These are phyloP conservation scores for Pseudodiploospora longispora DNA, from an alignment of 2,329 filamentous ascomycete species.

Conservation along the genomic window DNA sequence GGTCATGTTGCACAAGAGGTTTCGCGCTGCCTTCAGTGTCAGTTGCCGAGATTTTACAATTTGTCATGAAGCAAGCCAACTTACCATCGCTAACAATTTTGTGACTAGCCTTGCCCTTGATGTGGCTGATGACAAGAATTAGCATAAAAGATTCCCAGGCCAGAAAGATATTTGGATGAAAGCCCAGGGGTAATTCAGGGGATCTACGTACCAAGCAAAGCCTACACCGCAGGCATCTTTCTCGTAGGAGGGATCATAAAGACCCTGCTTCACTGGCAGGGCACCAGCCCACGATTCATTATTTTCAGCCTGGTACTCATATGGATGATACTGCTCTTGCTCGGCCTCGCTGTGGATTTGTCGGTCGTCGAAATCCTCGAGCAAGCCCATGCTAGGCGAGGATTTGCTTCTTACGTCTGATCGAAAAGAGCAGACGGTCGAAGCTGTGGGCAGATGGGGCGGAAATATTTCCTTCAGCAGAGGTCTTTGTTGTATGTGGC, in stretches of 20 bases:
- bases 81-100: constrained; percentile 98
- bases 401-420: constrained; percentile 15
- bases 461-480: background rate
- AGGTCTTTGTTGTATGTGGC: background rate
- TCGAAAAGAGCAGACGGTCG: constrained; percentile 1
- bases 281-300: constrained; percentile 86
- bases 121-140: constrained; percentile 55
- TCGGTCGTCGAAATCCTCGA: constrained; percentile 61
- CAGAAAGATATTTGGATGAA: too few relatives aligned
- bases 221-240: constrained; percentile 99
- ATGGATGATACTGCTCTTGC: constrained; percentile 55
- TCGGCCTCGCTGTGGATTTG: constrained; percentile 53
- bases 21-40: constrained; percentile 55
- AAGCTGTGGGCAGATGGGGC: constrained; percentile 1
- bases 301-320: constrained; percentile 83
- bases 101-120: constrained; percentile 94
- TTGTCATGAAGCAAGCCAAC: constrained; percentile 20
- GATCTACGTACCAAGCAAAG: constrained; percentile 74
- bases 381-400: constrained; percentile 63
- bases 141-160: constrained; percentile 9
- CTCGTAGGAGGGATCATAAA: constrained; percentile 92
- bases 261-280: constrained; percentile 94
- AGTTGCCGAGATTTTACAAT: background rate
- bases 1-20: constrained; percentile 99
- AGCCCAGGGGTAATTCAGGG: background rate